Base-by-base conservation (phyloP, 805 yeast species). In the Osmozyma mogii region DNA sequence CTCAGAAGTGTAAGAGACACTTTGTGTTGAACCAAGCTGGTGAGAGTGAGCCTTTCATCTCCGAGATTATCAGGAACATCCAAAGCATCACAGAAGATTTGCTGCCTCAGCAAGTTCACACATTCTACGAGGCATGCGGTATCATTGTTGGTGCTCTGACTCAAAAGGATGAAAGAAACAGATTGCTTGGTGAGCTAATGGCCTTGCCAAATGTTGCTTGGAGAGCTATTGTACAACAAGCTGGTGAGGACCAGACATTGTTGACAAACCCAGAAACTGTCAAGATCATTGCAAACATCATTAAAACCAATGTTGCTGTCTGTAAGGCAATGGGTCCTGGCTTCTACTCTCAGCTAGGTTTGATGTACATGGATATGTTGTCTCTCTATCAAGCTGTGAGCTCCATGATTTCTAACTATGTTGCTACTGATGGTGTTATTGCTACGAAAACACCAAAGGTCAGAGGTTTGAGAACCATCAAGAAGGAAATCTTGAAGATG, bases 61-160 rank as follows among this genome's bases (percentile, higher is more conserved):
- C 82, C 50, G 94, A 85, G 43, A 88, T 92, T 39, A 85, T 92
- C 30, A 67, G 76, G 39, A 78, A 78, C 46, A 81, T 92, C 37
- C 92, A 83, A 56, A 65, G 68, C 24, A 88, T 87, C 35, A 92
- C 97, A 3, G 84, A 82, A 34, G 97, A 92, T 53, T 68, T 92
- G 49, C 89, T 80, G 49, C 96, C 99, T 15, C 96, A 89, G 55
- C 99, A 92, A 58, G 94, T 92, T 16, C 98, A 92, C 55, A 87
- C 96, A 2, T 92, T 92, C 52, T 92, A 92, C 56, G 95, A 84
- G 61, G 97, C 98, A 1, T 89, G 97, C 65, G 96, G 96, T 45
- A 76, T 82, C 36, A 89, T 92, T 32, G 74, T 92, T 21, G 75
- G 88, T 30, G 95, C 96, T 9, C 96, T 89, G 56, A 74, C 79